Base-by-base conservation (phyloP, 257 asterid species). In the Lavandula angustifolia region DNA sequence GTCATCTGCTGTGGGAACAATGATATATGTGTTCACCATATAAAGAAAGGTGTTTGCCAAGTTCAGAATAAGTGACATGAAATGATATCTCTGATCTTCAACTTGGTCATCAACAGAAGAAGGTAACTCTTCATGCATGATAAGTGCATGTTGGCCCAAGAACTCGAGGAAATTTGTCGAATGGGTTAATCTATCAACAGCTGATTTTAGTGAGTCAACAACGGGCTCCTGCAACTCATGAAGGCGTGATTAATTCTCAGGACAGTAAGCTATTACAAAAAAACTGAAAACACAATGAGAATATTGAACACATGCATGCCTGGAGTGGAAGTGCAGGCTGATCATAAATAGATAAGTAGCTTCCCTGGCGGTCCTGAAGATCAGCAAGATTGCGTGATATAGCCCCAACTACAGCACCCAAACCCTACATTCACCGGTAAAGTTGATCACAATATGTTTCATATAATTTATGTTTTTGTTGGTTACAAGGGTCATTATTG, bases 361-460 rank as follows among this genome's bases (percentile, higher is more conserved):
- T 91, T 55, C 99, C 97, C 73, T 86, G 98, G 73, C 95, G 88
- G 70, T 86, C 96, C 83, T 94, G 95, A 75, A 94, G 96, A 73
- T 94, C 98, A 11, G 94, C 94, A 72, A 94, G 95, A 77, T 94
- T 94, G 59, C 98, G 96, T 49, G 99, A 90, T 77, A 94, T 85
- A 70, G 99, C 98, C 74, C 99, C 99, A 64, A 94, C 95, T 42
- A 94, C 99, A 68, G 99, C 99, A 56, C 99, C 99, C 64, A 94
- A 69, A 16, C 99, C 99, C 99, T 94, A 81, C 60, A 72, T 64
- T 64, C n/a, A n/a, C n/a, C n/a, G n/a, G n/a, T n/a, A n/a, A n/a
- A n/a, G n/a, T n/a, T n/a, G n/a, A n/a, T n/a, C n/a, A n/a, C n/a
- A 17, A 66, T 43, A 17, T 16, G 35, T 8, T 8, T 54, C 44